Conservation (phyloP, 2,329 filamentous ascomycete species). For the Aspergillus melleus region DNA sequence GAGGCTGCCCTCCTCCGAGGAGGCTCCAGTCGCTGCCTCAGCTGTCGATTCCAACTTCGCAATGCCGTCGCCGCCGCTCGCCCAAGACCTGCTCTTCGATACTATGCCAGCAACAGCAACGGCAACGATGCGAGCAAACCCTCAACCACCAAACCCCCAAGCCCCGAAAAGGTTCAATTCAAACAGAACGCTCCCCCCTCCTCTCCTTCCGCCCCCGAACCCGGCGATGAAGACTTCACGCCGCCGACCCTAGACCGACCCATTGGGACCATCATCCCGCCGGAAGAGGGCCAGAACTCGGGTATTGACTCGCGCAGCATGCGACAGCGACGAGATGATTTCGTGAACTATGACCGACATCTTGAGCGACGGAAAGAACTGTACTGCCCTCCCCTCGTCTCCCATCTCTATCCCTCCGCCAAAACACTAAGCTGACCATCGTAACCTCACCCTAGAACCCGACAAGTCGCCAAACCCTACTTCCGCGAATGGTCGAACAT, state of each 20-base stretch:
- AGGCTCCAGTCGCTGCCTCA: slow-evolving; percentile 30
- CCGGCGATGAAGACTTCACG: slow-evolving; percentile 47
- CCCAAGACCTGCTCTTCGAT: slow-evolving; percentile 25
- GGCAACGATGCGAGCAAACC: slow-evolving; percentile 12
- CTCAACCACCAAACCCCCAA: slow-evolving; percentile 7
- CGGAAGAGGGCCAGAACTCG: slow-evolving; percentile 75
- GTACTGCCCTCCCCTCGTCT: slow-evolving; percentile 48
- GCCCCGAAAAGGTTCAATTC: slow-evolving; percentile 24
- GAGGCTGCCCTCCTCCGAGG: slow-evolving; percentile 28
- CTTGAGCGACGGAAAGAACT: slow-evolving; percentile 72
- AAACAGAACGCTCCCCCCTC: slow-evolving; percentile 28
- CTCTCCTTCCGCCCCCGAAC: slow-evolving; percentile 20
- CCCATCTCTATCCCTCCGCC: not conserved
- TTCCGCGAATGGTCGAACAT: slow-evolving; percentile 95
- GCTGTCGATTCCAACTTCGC: slow-evolving; percentile 34
- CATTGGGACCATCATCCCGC: slow-evolving; percentile 77
- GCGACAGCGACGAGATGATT: slow-evolving; percentile 71
- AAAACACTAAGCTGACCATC: slow-evolving; percentile 6
- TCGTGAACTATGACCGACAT: slow-evolving; percentile 83
- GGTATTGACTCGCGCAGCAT: slow-evolving; percentile 69
- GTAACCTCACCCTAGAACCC: slow-evolving; percentile 54
- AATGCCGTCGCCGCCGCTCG: slow-evolving; percentile 21
- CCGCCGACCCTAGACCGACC: slow-evolving; percentile 65
- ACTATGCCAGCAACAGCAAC: slow-evolving; percentile 29
- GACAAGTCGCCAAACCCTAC: slow-evolving; percentile 80